These are phyloP conservation scores for Jaltomata sinuosa DNA, from an alignment of 257 asterid species.

Conservation along the genomic window DNA sequence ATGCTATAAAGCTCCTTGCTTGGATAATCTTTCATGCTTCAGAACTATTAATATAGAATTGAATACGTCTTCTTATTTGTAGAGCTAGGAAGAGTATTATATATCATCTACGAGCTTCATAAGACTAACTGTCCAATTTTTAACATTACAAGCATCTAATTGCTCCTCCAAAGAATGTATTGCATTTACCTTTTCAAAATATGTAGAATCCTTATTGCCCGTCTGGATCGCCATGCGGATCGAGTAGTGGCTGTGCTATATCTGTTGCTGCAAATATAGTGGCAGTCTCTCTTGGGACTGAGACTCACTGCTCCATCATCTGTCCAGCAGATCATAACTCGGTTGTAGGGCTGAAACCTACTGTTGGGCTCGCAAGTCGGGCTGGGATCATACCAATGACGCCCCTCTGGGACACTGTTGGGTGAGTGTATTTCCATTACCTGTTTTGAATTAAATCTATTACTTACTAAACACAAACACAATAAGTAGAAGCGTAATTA, in stretches of 20 bases:
- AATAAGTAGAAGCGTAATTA: not conserved
- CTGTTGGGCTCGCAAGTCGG: conserved; percentile 61
- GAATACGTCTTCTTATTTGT: not conserved
- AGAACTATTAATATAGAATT: not conserved
- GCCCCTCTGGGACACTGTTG: conserved; percentile 53
- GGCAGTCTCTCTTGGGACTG: conserved; percentile 51
- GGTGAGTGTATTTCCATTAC: conserved; percentile 17
- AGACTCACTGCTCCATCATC: conserved; percentile 54
- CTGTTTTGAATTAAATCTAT: not conserved
- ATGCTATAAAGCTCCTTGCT: not conserved
- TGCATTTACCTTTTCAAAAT: not conserved
- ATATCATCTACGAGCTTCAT: not conserved
- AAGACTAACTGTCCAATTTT: not conserved
- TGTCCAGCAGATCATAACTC: conserved; percentile 57
- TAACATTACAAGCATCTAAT: not conserved
- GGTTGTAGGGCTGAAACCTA: conserved; percentile 63
- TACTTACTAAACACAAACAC: not conserved
- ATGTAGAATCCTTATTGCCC: conserved; percentile 54
- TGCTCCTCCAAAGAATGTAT: not conserved
- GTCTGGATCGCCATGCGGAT: conserved; percentile 45
- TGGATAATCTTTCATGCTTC: not conserved
- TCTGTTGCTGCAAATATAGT: conserved; percentile 63
- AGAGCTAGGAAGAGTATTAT: not conserved
- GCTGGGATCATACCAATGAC: conserved; percentile 59
- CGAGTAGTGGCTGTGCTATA: conserved; percentile 67